phyloP scores from a whole-genome alignment of 2,329 filamentous ascomycete genomes.

The Trichoderma citrinoviride region DNA sequence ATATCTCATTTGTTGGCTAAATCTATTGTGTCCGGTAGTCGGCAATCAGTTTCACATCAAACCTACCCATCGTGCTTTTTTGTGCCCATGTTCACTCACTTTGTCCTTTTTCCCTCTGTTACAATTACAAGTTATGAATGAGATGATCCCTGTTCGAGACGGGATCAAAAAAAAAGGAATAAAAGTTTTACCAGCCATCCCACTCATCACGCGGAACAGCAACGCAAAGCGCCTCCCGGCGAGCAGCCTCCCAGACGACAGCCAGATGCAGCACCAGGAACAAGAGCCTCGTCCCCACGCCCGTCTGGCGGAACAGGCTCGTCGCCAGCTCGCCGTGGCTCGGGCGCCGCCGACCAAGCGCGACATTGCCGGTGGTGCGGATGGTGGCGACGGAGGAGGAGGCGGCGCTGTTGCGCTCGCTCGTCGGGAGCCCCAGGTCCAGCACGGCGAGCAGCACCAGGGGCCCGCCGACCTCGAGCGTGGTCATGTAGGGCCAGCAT shows the following conservation, averaged over 20 bases:
- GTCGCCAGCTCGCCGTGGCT: conserved; percentile 24
- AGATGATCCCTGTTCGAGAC: not conserved
- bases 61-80: not conserved
- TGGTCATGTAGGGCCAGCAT: conserved; percentile 71
- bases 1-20: not conserved
- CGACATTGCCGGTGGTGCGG: no score
- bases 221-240: conserved; percentile 37
- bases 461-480: conserved; percentile 61
- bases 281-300: conserved; percentile 33
- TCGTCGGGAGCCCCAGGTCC: conserved; percentile 52
- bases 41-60: not conserved
- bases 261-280: conserved; percentile 37
- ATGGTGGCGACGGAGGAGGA: not conserved
- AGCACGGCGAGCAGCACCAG: conserved; percentile 66
- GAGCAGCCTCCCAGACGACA: conserved; percentile 36
- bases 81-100: not conserved
- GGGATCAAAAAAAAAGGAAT: not conserved
- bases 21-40: not conserved
- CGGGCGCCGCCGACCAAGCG: conserved; percentile 9
- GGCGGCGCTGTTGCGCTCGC: not conserved
- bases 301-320: conserved; percentile 28
- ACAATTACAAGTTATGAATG: not conserved
- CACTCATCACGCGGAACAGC: conserved; percentile 30
- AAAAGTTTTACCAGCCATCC: conserved; percentile 30
- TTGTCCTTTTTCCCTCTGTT: not conserved